Conservation (phyloP, 305 asterid species). For the Rubia peregrina region DNA sequence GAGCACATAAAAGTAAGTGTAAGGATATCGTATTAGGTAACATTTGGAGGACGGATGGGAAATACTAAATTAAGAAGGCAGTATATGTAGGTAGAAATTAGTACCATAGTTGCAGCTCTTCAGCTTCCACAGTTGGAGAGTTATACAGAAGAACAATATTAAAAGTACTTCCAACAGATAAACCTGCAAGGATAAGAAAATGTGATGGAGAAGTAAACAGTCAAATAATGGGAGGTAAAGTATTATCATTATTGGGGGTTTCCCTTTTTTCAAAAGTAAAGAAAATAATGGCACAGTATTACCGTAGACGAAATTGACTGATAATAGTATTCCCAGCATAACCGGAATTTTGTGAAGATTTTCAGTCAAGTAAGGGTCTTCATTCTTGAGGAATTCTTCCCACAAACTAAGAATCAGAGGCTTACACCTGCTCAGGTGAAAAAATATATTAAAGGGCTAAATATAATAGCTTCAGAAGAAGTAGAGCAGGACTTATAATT, state of each 20-base stretch:
- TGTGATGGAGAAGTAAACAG: background rate
- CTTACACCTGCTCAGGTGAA: background rate
- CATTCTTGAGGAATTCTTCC: background rate
- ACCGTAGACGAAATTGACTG: background rate
- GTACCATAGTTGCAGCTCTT: background rate
- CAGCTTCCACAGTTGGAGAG: background rate
- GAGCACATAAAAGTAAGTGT: too few relatives aligned
- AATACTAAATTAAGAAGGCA: too few relatives aligned
- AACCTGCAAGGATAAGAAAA: background rate
- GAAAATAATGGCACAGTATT: background rate
- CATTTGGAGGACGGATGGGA: too few relatives aligned
- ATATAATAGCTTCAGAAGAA: background rate
- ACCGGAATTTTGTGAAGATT: background rate
- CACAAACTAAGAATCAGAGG: background rate
- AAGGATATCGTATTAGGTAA: too few relatives aligned
- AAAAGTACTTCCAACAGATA: too few relatives aligned
- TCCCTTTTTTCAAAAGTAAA: background rate
- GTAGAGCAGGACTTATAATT: background rate
- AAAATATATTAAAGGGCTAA: background rate
- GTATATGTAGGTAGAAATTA: too few relatives aligned
- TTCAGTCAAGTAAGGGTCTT: background rate
- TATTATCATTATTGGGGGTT: too few relatives aligned
- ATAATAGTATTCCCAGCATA: background rate
- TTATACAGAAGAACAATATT: background rate
- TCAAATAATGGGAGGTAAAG: background rate